Percentiles rank a stretch among this genome's conserved stretches.
phyloP scores from a whole-genome alignment of 2,329 filamentous ascomycete species.

The Cercospora nicotianae region DNA sequence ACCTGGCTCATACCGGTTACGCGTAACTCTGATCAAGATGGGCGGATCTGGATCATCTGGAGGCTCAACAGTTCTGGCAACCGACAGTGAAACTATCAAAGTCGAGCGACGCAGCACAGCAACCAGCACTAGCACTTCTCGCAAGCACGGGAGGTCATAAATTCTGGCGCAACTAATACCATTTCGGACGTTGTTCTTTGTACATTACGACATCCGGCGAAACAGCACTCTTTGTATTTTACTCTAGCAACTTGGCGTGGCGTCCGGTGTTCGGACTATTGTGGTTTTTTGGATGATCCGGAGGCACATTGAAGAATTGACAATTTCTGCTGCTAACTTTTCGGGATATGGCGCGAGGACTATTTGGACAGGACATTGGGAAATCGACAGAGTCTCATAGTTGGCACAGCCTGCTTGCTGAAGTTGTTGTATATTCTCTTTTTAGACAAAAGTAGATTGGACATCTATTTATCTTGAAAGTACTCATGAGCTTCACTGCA shows the following conservation, averaged over 20 bases:
- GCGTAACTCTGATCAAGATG: slow-evolving; percentile 36
- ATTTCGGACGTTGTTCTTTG: not conserved
- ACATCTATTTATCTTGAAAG: not conserved
- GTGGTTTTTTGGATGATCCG: not conserved
- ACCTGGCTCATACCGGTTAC: slow-evolving; percentile 35
- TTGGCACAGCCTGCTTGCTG: not conserved
- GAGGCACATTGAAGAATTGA: not conserved
- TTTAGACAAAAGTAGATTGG: not conserved
- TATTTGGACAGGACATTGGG: not conserved
- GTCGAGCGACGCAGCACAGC: slow-evolving; percentile 31
- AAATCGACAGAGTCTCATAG: not conserved
- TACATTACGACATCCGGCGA: slow-evolving; percentile 5
- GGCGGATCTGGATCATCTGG: slow-evolving; percentile 25
- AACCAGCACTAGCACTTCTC: slow-evolving; percentile 7
- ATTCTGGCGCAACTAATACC: not conserved
- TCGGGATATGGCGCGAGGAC: not conserved
- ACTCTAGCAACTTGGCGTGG: slow-evolving; percentile 1
- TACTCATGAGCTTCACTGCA: too few species aligned
- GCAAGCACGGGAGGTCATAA: slow-evolving; percentile 23
- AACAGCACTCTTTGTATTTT: not conserved
- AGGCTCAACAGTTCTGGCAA: slow-evolving; percentile 27
- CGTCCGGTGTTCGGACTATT: not conserved
- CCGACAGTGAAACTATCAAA: slow-evolving; percentile 37
- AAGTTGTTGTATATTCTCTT: not conserved
- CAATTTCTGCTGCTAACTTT: not conserved